phyloP scores from a whole-genome alignment of 345 rosid species.

The Geranium rotundifolium region DNA sequence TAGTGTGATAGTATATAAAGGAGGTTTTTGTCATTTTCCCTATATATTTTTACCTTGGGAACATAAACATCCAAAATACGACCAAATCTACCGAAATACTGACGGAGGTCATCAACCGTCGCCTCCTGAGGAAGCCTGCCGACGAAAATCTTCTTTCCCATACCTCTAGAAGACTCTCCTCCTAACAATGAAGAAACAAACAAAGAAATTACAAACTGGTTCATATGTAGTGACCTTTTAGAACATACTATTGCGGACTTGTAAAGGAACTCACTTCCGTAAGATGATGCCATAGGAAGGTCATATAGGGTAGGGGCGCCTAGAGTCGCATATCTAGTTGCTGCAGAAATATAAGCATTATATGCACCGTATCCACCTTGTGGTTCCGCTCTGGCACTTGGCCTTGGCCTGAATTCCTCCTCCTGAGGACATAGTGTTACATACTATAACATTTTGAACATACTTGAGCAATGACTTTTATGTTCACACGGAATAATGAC shows the following conservation, averaged over 20 bases:
- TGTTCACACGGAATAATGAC: too few relatives aligned
- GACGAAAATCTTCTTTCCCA: constrained; percentile 86
- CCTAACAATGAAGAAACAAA: constrained; percentile 25
- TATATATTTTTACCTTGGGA: constrained; percentile 37
- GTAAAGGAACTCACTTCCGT: constrained; percentile 59
- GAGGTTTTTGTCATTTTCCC: too few relatives aligned
- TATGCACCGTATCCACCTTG: constrained; percentile 94
- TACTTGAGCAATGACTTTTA: too few relatives aligned
- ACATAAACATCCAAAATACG: constrained; percentile 81
- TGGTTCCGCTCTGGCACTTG: constrained; percentile 46
- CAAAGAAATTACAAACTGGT: background rate
- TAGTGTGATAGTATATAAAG: too few relatives aligned
- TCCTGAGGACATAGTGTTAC: constrained; percentile 31
- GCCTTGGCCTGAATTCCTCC: constrained; percentile 71
- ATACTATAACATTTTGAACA: too few relatives aligned
- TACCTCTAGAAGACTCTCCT: constrained; percentile 57
- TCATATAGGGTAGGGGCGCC: constrained; percentile 96
- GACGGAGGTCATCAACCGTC: constrained; percentile 66
- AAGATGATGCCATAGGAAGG: constrained; percentile 47
- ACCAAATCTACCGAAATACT: constrained; percentile 89
- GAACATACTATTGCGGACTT: background rate
- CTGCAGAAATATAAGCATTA: constrained; percentile 89
- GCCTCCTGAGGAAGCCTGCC: constrained; percentile 99
- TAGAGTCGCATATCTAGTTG: constrained; percentile 87
- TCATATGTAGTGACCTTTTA: background rate